Percentiles rank a stretch among this genome's conserved stretches.
Conservation (phyloP, 441 rosid genomes). For the Mallotus japonicus region DNA sequence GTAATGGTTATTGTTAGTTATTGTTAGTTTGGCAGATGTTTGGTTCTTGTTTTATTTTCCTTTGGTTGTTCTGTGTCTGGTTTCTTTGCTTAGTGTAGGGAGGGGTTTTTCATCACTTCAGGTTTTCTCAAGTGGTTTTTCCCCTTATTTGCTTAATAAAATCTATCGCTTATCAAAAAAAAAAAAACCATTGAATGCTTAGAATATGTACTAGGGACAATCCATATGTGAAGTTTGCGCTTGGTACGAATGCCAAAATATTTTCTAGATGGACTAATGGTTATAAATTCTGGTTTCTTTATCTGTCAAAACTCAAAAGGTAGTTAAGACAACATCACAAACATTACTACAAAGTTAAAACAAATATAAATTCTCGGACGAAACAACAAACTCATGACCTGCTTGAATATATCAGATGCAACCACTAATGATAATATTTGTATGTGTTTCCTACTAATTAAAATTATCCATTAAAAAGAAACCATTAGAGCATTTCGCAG, state of each 20-base stretch:
- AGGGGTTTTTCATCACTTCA: too few relatives aligned
- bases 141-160: too few relatives aligned
- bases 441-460: background rate
- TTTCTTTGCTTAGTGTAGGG: too few relatives aligned
- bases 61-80: too few relatives aligned
- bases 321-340: conserved; percentile 9
- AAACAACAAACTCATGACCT: background rate
- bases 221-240: conserved; percentile 67
- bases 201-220: conserved; percentile 56
- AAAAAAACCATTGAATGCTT: conserved; percentile 32
- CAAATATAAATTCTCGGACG: background rate
- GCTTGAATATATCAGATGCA: background rate
- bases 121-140: too few relatives aligned
- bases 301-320: conserved; percentile 49
- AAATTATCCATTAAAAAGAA: background rate
- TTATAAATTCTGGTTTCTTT: conserved; percentile 54
- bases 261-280: conserved; percentile 58
- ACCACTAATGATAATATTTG: background rate
- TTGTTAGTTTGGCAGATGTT: too few relatives aligned
- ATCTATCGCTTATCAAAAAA: too few relatives aligned
- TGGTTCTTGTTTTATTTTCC: too few relatives aligned
- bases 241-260: conserved; percentile 62
- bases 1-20: too few relatives aligned
- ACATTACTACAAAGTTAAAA: background rate
- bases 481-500: background rate